These are phyloP conservation scores for Brassica cretica DNA, from an alignment of 345 rosid genomes.

Conservation along the genomic window DNA sequence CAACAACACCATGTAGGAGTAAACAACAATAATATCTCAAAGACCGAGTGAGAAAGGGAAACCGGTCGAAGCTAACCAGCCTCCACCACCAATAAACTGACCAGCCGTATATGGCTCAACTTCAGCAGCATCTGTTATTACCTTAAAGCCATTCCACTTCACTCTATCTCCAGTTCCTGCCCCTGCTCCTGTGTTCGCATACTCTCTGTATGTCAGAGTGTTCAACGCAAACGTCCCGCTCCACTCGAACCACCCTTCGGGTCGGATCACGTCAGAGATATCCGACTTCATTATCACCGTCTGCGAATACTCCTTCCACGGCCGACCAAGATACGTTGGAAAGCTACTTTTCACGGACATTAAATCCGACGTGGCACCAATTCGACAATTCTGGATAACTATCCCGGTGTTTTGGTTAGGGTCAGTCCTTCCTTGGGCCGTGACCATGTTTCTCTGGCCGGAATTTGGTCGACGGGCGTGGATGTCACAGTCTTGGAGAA, in stretches of 20 bases:
- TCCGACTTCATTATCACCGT: constrained; percentile 78
- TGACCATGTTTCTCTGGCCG: constrained; percentile 93
- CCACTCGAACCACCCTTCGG: constrained; percentile 89
- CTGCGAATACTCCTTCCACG: constrained; percentile 90
- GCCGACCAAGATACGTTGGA: constrained; percentile 82
- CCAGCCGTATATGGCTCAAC: constrained; percentile 57
- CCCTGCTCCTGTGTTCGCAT: constrained; percentile 69
- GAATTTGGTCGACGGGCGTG: constrained; percentile 80
- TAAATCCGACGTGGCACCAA: constrained; percentile 80
- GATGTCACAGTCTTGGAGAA: constrained; percentile 77
- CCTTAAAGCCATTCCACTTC: constrained; percentile 66
- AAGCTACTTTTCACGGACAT: constrained; percentile 48
- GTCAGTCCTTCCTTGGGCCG: constrained; percentile 86
- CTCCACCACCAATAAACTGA: constrained; percentile 60
- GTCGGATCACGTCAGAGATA: constrained; percentile 60
- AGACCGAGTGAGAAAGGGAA: constrained; percentile 76
- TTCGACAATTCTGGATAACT: constrained; percentile 79
- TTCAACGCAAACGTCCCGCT: constrained; percentile 56
- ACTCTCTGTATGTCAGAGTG: constrained; percentile 73
- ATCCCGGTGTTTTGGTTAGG: constrained; percentile 94
- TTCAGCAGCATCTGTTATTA: constrained; percentile 54
- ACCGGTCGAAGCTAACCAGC: constrained; percentile 70
- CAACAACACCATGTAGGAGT: background rate
- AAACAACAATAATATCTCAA: constrained; percentile 25
- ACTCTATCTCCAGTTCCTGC: constrained; percentile 71